Evolutionary conservation across 495 filamentous ascomycete genomes (phyloP).

Genomic region (Lasiosphaeris hirsuta): DNA sequence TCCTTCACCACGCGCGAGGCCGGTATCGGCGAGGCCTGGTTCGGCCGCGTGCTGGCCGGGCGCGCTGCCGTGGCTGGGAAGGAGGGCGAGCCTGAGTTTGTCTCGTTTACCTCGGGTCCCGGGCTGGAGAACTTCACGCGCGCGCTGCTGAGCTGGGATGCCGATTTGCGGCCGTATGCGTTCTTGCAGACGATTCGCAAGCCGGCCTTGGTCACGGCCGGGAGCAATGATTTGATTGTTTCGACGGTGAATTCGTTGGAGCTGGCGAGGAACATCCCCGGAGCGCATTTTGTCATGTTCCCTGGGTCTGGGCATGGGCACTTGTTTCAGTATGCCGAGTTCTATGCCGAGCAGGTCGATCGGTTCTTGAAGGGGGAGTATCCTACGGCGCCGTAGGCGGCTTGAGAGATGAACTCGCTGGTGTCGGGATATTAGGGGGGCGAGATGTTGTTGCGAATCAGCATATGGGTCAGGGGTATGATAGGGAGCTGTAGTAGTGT

Average conservation of each 20-base stretch:
- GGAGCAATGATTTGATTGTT: background rate
- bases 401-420: too few relatives aligned
- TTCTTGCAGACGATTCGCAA: conserved; percentile 2
- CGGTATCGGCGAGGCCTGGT: background rate
- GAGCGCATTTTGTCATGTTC: conserved; percentile 2
- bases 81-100: background rate
- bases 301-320: conserved; percentile 3
- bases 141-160: conserved; percentile 1
- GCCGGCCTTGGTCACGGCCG: background rate
- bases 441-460: too few relatives aligned
- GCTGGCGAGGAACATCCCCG: background rate
- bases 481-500: too few relatives aligned
- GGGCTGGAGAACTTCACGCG: background rate
- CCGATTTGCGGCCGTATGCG: conserved; percentile 2
- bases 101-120: background rate
- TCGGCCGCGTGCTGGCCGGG: background rate
- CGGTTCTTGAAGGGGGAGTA: conserved; percentile 1
- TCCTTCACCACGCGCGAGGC: background rate
- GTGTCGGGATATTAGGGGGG: too few relatives aligned
- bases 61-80: background rate
- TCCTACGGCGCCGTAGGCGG: background rate
- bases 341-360: background rate
- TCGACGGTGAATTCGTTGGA: conserved; percentile 1
- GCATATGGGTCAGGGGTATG: too few relatives aligned
- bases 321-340: conserved; percentile 8